These are phyloP conservation scores for Metschnikowia orientalis DNA, from an alignment of 805 yeast genomes.

Conservation along the genomic window DNA sequence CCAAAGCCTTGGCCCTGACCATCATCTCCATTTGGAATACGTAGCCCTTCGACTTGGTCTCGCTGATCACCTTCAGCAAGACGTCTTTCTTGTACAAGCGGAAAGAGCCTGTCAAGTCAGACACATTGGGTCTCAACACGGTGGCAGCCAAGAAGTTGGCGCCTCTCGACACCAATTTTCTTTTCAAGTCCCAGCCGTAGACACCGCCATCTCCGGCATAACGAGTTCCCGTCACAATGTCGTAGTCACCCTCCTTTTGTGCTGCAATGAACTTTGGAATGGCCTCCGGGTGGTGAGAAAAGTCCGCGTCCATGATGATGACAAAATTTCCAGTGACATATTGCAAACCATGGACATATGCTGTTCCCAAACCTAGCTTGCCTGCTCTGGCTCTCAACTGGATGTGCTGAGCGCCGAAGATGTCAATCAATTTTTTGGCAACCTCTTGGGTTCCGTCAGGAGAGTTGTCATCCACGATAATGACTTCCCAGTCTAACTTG, in stretches of 20 bases:
- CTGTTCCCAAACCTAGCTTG: constrained; percentile 75
- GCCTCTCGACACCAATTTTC: constrained; percentile 73
- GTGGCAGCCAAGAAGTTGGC: constrained; percentile 75
- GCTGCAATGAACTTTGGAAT: constrained; percentile 69
- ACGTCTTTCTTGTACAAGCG: constrained; percentile 70
- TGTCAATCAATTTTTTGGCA: constrained; percentile 53
- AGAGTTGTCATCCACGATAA: constrained; percentile 74
- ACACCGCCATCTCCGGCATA: constrained; percentile 82
- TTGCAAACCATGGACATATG: constrained; percentile 73
- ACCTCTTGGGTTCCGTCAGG: constrained; percentile 80
- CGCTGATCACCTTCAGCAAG: constrained; percentile 59
- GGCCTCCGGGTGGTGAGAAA: constrained; percentile 77
- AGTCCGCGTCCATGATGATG: constrained; percentile 81
- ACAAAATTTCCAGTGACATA: constrained; percentile 70
- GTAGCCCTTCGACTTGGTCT: constrained; percentile 70
- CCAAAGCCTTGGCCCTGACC: constrained; percentile 74
- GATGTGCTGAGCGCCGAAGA: constrained; percentile 58
- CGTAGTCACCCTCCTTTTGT: constrained; percentile 50
- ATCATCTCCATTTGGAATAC: constrained; percentile 89
- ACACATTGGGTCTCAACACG: constrained; percentile 64
- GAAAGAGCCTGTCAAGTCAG: constrained; percentile 75
- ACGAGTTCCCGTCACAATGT: constrained; percentile 58
- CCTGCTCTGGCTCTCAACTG: constrained; percentile 70
- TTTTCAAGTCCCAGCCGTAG: constrained; percentile 78
- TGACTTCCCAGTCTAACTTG: constrained; percentile 66